Evolutionary conservation across 345 rosid genomes (phyloP), one percentile per base, ranked within the genome.

Genomic region (Ailanthus altissimus): DNA sequence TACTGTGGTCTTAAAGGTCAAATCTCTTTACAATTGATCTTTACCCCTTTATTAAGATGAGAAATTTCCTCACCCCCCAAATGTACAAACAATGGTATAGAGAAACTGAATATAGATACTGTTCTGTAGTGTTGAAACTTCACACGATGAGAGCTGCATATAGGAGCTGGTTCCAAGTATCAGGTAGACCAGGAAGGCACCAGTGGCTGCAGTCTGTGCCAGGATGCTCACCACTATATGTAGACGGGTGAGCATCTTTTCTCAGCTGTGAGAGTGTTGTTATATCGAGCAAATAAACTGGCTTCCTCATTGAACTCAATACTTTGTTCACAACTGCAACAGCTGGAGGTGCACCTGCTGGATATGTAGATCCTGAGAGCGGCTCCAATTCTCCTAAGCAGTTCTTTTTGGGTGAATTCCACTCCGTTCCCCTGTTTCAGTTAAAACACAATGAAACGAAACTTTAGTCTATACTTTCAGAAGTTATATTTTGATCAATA

Each of bases 181-280:
- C 98, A 0, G 98, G 98, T 84, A 94, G 77, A 50, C 98, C 97
- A 26, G 98, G 98, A 69, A 94, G 95, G 84, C 98, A 91, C 97
- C 98, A 94, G 49, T 94, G 98, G 82, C 98, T 94, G 82, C 98
- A 94, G 64, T 94, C 98, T 0, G 71, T 87, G 74, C 97, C 92
- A 0, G 87, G 84, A 74, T 80, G 77, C 5, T 73, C 84, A 0
- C 88, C 83, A 12, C 90, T 82, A 36, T 91, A 93, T 9, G 87
- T 62, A 4, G 98, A 89, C 11, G 98, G 98, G 75, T 94, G 98
- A 5, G 95, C 98, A 53, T 94, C 98, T 81, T 94, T 94, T 61
- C 98, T 86, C 77, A 94, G 70, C 70, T 94, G 98, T 14, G 98
- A 94, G 23, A 94, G 83, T 12, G 93, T 88, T 5, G 98, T 93